Conservation (phyloP, 305 asterid species). For the Salvia sclarea region DNA sequence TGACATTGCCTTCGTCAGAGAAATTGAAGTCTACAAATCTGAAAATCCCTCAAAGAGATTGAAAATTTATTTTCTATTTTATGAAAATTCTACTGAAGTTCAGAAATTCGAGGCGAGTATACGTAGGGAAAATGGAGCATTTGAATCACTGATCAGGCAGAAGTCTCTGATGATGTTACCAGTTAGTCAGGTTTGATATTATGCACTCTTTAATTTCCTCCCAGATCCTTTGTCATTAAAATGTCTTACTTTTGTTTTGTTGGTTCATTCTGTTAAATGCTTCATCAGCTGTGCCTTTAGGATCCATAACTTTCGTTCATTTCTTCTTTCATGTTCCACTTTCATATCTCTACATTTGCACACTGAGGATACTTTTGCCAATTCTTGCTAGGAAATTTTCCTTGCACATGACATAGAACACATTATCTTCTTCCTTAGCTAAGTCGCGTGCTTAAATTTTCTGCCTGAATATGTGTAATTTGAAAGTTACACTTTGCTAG, state of each 20-base stretch:
- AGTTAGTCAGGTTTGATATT: slow-evolving; percentile 66
- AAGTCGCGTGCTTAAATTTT: neutral
- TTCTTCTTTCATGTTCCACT: neutral
- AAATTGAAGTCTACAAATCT: slow-evolving; percentile 86
- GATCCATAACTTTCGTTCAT: slow-evolving; percentile 15
- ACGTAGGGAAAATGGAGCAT: slow-evolving; percentile 91
- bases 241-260: slow-evolving; percentile 8
- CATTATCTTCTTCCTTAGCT: neutral
- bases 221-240: slow-evolving; percentile 16
- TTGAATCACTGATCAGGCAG: slow-evolving; percentile 92
- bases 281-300: slow-evolving; percentile 14
- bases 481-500: neutral
- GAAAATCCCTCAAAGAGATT: slow-evolving; percentile 70
- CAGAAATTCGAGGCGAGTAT: slow-evolving; percentile 92
- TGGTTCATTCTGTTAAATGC: slow-evolving; percentile 6
- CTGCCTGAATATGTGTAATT: neutral
- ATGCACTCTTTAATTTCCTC: slow-evolving; percentile 22
- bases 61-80: slow-evolving; percentile 87
- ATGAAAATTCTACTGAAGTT: slow-evolving; percentile 93
- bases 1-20: slow-evolving; percentile 85
- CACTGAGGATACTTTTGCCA: neutral
- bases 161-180: slow-evolving; percentile 94
- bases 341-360: neutral
- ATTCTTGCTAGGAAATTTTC: neutral
- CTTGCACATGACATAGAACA: neutral